Evolutionary conservation across 176 grass and related monocot genomes (phyloP).

Genomic region (Oropetium thomaeum): DNA sequence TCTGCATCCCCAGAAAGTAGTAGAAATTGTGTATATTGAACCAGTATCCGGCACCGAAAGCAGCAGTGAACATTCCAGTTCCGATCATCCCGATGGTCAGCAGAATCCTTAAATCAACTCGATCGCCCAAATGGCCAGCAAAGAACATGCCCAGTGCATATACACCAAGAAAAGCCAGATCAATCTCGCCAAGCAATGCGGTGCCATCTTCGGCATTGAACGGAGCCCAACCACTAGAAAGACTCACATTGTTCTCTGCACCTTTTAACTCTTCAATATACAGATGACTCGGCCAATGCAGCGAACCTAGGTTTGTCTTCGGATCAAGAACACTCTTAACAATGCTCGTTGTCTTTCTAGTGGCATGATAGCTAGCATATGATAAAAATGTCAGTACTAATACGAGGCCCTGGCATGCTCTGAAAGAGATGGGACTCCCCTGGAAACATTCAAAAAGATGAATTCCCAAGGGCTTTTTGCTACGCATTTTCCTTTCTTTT

Average conservation of each 20-base stretch:
- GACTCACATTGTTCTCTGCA: slow-evolving; percentile 8
- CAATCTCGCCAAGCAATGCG: slow-evolving; percentile 65
- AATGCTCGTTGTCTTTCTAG: slow-evolving; percentile 80
- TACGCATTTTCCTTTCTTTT: slow-evolving; percentile 27
- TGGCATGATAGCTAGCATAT: slow-evolving; percentile 81
- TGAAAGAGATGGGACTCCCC: slow-evolving; percentile 58
- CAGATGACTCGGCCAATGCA: slow-evolving; percentile 59
- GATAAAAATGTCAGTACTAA: slow-evolving; percentile 61
- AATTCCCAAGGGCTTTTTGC: slow-evolving; percentile 55
- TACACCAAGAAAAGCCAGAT: slow-evolving; percentile 67
- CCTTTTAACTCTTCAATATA: slow-evolving; percentile 41
- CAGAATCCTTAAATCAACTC: slow-evolving; percentile 66
- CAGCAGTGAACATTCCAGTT: slow-evolving; percentile 60
- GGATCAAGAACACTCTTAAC: slow-evolving; percentile 89
- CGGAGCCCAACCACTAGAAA: slow-evolving; percentile 59
- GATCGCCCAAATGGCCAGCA: slow-evolving; percentile 73
- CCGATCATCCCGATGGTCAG: slow-evolving; percentile 71
- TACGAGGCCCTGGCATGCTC: slow-evolving; percentile 63
- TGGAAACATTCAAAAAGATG: slow-evolving; percentile 49
- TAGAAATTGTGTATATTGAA: slow-evolving; percentile 73
- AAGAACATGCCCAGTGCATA: slow-evolving; percentile 90
- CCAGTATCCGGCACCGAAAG: slow-evolving; percentile 77
- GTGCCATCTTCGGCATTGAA: slow-evolving; percentile 61
- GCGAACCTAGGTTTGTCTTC: slow-evolving; percentile 42
- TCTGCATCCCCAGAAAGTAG: slow-evolving; percentile 69